These are phyloP conservation scores for Isabelozyma heimii DNA, from an alignment of 805 yeast species.

Conservation along the genomic window DNA sequence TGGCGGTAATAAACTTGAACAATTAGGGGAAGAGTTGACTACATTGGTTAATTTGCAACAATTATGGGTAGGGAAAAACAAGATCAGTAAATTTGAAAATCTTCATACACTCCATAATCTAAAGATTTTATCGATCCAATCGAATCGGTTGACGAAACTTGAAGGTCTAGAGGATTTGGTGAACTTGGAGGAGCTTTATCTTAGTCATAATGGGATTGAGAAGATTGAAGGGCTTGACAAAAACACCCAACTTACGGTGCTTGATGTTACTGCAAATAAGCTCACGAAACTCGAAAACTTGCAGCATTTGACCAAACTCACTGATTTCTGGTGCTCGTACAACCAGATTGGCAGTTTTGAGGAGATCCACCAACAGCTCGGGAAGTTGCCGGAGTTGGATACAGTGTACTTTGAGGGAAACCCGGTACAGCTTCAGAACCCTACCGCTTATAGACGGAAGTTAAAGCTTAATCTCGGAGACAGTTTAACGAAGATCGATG, in stretches of 20 bases:
- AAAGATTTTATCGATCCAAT: conserved; percentile 80
- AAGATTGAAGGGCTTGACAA: conserved; percentile 77
- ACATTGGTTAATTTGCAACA: conserved; percentile 59
- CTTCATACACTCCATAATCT: conserved; percentile 58
- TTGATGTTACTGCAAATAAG: conserved; percentile 80
- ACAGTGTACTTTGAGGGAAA: conserved; percentile 94
- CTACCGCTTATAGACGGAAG: conserved; percentile 85
- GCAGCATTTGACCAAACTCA: conserved; percentile 62
- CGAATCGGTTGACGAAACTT: conserved; percentile 72
- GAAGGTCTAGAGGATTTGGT: conserved; percentile 76
- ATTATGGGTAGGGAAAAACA: conserved; percentile 92
- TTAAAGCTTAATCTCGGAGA: conserved; percentile 70
- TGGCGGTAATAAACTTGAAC: conserved; percentile 80
- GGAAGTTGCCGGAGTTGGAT: conserved; percentile 60
- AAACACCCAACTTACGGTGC: conserved; percentile 59
- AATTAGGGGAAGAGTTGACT: conserved; percentile 54
- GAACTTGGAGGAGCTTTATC: conserved; percentile 79
- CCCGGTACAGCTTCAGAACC: conserved; percentile 72
- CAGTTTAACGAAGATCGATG: conserved; percentile 81
- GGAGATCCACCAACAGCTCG: conserved; percentile 65
- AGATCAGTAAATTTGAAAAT: conserved; percentile 63
- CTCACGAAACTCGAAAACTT: conserved; percentile 62
- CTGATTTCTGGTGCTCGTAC: conserved; percentile 92
- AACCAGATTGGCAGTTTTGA: conserved; percentile 69
- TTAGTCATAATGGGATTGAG: conserved; percentile 79